Evolutionary conservation across 495 filamentous ascomycete genomes (phyloP).

Genomic region (Thozetella sp.): DNA sequence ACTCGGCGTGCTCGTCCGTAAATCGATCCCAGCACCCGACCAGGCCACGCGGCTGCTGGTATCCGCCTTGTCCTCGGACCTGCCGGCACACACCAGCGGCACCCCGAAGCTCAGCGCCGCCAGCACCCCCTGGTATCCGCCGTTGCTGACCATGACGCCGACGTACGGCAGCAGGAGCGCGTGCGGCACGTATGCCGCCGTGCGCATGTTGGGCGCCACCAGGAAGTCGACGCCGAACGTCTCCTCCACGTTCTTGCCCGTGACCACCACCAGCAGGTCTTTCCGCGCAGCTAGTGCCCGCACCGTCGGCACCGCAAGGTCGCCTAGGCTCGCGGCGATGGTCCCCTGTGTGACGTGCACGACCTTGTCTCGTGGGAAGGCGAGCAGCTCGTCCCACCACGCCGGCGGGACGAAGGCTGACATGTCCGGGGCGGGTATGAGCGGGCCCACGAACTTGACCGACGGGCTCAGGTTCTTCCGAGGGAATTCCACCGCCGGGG

Average conservation of each 20-base stretch:
- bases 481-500: constrained; percentile 6
- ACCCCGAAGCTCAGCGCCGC: constrained; percentile 11
- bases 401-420: not conserved
- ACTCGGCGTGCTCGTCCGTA: constrained; percentile 5
- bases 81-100: constrained; percentile 11
- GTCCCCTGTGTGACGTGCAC: constrained; percentile 10
- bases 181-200: constrained; percentile 3
- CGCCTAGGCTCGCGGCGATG: constrained; percentile 1
- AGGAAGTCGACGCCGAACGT: not conserved
- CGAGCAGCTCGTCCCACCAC: constrained; percentile 8
- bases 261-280: constrained; percentile 5
- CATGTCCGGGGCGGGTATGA: not conserved
- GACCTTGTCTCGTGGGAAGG: constrained; percentile 5
- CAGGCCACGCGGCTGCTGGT: constrained; percentile 13
- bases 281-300: not conserved
- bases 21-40: constrained; percentile 13
- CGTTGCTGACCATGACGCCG: constrained; percentile 13
- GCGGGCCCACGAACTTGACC: constrained; percentile 4
- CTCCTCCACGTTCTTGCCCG: constrained; percentile 1
- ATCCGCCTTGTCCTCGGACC: constrained; percentile 12
- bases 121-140: constrained; percentile 11
- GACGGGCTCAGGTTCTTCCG: not conserved
- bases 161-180: constrained; percentile 4
- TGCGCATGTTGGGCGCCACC: not conserved
- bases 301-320: constrained; percentile 5